Evolutionary conservation across 306 rosid genomes (phyloP), one percentile per base, ranked within the genome.

Genomic region (Argentina anserina): DNA sequence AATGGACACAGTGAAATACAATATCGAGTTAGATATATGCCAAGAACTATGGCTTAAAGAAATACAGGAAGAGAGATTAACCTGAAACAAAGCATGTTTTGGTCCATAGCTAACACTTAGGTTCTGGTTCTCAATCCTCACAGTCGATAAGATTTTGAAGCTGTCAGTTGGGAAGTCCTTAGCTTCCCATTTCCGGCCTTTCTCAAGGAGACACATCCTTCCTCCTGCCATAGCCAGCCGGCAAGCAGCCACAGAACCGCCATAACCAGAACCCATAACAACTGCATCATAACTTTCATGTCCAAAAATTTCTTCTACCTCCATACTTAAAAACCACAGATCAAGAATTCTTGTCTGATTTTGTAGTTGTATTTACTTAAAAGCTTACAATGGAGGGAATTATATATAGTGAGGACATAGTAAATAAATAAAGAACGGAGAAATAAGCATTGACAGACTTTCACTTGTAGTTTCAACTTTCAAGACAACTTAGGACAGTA

Each of bases 221-320:
- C 71, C 34, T 8, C 83, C 78, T 50, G 80, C 83, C 80, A 71
- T 62, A 64, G 83, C 72, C 79, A 79, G 72, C 53, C 69, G 53
- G 72, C 85, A 79, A 71, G 81, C 76, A 42, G 81, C 81, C 34
- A 82, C 81, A 61, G 79, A 76, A 55, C 79, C 83, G 2, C 81
- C 81, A 62, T 79, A 79, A 43, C 83, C 78, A 75, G 83, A 82
- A 45, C 78, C 70, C 66, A 78, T 74, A 70, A 82, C 85, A 65
- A 82, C 49, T 2, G 85, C 77, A 65, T 74, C 85, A n/a, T 63
- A 77, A 55, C 69, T 33, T 41, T 71, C 80, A 40, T 74, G 74
- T 64, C 64, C 77, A 39, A 64, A 17, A 37, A 36, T 40, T 25
- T 6, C 66, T 9, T 71, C 40, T 20, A 9, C 0, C 17, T 71